Percentiles rank a stretch among this genome's conserved stretches.
These are phyloP conservation scores for Phytopythium aichiense DNA, from an alignment of 352 stramenopile species.

Conservation along the genomic window DNA sequence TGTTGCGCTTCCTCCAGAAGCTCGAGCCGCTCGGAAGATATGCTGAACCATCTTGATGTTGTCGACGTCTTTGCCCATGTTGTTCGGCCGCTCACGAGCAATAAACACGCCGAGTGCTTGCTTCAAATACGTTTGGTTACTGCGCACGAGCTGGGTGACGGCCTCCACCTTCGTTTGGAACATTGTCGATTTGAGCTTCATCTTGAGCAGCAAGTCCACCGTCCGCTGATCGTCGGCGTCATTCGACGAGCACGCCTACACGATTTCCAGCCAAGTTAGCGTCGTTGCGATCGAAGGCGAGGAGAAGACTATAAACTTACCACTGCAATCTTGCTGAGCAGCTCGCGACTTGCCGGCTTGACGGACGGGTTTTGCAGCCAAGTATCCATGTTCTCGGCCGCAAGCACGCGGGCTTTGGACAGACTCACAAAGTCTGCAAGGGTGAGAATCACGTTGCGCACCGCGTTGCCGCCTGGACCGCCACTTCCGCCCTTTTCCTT, in stretches of 20 bases:
- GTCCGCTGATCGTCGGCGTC: constrained; percentile 52
- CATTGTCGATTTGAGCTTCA: constrained; percentile 87
- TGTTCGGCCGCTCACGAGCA: constrained; percentile 69
- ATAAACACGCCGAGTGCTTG: constrained; percentile 70
- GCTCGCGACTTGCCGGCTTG: constrained; percentile 63
- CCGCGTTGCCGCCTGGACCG: constrained; percentile 36
- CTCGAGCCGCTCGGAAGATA: constrained; percentile 70
- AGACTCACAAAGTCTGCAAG: constrained; percentile 63
- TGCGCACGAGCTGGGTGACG: constrained; percentile 73
- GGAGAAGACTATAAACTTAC: constrained; percentile 2
- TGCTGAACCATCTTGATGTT: constrained; percentile 90
- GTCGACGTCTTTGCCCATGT: constrained; percentile 82
- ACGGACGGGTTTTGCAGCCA: constrained; percentile 81
- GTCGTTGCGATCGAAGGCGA: background rate
- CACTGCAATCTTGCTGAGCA: constrained; percentile 64
- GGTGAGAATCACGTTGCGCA: constrained; percentile 75
- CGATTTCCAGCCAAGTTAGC: background rate
- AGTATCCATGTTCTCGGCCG: constrained; percentile 70
- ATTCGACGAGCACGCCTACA: constrained; percentile 54
- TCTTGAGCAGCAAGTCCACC: constrained; percentile 71
- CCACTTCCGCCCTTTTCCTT: constrained; percentile 43
- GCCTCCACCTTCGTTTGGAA: constrained; percentile 86
- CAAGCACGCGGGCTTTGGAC: constrained; percentile 52
- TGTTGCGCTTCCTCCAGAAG: background rate
- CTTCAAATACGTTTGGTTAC: constrained; percentile 65